Conservation (phyloP, 2,329 filamentous ascomycete species). For the Pseudogymnoascus sp. region DNA sequence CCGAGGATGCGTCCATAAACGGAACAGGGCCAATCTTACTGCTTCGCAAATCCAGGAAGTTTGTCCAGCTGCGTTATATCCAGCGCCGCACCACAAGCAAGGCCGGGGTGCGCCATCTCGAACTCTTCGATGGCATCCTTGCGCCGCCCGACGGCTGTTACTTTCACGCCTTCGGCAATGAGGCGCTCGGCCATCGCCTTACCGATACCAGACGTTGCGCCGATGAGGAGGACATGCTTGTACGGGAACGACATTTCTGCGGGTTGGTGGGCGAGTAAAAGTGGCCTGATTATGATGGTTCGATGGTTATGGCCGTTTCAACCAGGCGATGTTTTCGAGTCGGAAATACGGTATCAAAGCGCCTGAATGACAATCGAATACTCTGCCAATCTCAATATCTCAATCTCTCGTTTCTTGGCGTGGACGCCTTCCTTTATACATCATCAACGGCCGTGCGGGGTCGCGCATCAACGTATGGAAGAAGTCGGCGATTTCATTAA, state of each 20-base stretch:
- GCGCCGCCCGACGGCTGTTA: conserved; percentile 48
- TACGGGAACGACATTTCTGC: conserved; percentile 42
- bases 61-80: conserved; percentile 38
- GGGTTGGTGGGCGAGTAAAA: not conserved
- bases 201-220: conserved; percentile 47
- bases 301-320: not conserved
- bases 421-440: not conserved
- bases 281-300: not conserved
- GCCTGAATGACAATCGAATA: not conserved
- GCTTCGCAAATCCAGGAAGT: conserved; percentile 34
- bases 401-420: not conserved
- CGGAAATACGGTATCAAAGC: not conserved
- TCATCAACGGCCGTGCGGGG: not conserved
- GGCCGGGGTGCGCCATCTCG: conserved; percentile 29
- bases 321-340: not conserved
- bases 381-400: not conserved
- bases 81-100: conserved; percentile 23
- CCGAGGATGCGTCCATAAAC: not conserved
- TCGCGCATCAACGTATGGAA: not conserved
- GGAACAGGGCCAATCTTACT: conserved; percentile 10
- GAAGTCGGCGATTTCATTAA: not conserved
- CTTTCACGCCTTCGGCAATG: conserved; percentile 36
- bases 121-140: conserved; percentile 41
- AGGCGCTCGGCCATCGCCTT: conserved; percentile 37
- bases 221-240: conserved; percentile 46